Evolutionary conservation across 441 rosid genomes (phyloP), one percentile per base, ranked within the genome.

Genomic region (Populus hybrid): DNA sequence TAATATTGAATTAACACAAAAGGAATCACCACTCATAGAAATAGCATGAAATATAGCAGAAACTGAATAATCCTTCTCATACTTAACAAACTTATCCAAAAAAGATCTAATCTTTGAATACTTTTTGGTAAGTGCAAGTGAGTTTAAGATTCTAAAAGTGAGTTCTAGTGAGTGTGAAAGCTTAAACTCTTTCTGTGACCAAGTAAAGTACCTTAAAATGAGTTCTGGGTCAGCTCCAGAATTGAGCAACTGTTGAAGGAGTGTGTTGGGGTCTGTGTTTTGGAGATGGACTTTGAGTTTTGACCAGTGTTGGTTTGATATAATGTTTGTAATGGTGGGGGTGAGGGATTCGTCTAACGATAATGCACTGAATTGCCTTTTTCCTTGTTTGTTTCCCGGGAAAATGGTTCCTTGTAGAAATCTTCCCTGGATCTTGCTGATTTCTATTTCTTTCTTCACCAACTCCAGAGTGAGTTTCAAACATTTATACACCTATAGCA

Each of bases 391-490:
- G 79, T 73, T 79, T 75, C 75, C 68, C 12, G 35, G 69, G 82
- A 67, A 83, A 36, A 73, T 5, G 65, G 61, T 75, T 28, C 63
- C 64, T 65, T 3, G n/a, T 19, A 38, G 72, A 69, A 66, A 77
- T 24, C 57, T 79, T 30, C 80, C 78, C 42, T 5, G 38, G 38
- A 35, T 92, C 87, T 86, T 95, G 88, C 89, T 94, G 78, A 94
- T 91, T 84, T 95, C 98, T 89, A 90, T 85, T 84, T 95, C 99
- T 81, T 92, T 90, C 84, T 95, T 92, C 79, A 91, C 82, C 81
- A 92, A 79, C 66, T 88, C 97, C 76, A 92, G 84, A 23, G 97
- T 85, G 70, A 94, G 89, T 68, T 87, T 86, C 78, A 94, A 81
- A 73, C 97, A 95, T 80, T 91, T 92, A 79, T 94, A 86, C 69